These are phyloP conservation scores for Colletotrichum falcatum DNA, from an alignment of 2,329 filamentous ascomycete species.

Conservation along the genomic window DNA sequence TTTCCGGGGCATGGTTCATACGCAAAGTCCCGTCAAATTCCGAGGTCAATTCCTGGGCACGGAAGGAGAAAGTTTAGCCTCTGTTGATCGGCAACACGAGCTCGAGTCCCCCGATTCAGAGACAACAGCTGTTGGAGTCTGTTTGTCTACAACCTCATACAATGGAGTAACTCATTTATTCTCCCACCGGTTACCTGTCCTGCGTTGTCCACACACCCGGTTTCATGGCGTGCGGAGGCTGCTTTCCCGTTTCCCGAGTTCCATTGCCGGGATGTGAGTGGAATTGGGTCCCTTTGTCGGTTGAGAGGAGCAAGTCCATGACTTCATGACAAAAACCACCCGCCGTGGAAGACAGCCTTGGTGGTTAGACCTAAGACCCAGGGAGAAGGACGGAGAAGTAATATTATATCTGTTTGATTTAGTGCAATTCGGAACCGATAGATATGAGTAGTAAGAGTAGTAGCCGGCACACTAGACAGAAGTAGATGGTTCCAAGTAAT, in stretches of 20 bases:
- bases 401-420: too few relatives aligned
- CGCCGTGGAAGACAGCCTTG: too few relatives aligned
- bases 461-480: too few relatives aligned
- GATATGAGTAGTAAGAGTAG: too few relatives aligned
- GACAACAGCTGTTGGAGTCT: not conserved
- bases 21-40: conserved; percentile 35
- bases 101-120: not conserved
- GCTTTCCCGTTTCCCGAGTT: conserved; percentile 18
- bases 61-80: conserved; percentile 33
- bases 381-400: too few relatives aligned
- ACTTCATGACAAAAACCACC: conserved; percentile 24
- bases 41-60: conserved; percentile 24
- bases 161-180: not conserved
- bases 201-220: not conserved
- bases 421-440: too few relatives aligned
- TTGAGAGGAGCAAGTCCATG: conserved; percentile 32
- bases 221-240: not conserved
- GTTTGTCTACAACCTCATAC: not conserved
- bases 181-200: too few relatives aligned
- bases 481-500: too few relatives aligned
- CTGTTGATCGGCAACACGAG: not conserved
- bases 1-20: conserved; percentile 1
- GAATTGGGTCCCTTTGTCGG: conserved; percentile 28
- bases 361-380: too few relatives aligned
- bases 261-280: conserved; percentile 31